Percentiles rank a stretch among this genome's conserved stretches.
These are phyloP conservation scores for Colletotrichum kahawae DNA, from an alignment of 2,329 filamentous ascomycete genomes.

Conservation along the genomic window DNA sequence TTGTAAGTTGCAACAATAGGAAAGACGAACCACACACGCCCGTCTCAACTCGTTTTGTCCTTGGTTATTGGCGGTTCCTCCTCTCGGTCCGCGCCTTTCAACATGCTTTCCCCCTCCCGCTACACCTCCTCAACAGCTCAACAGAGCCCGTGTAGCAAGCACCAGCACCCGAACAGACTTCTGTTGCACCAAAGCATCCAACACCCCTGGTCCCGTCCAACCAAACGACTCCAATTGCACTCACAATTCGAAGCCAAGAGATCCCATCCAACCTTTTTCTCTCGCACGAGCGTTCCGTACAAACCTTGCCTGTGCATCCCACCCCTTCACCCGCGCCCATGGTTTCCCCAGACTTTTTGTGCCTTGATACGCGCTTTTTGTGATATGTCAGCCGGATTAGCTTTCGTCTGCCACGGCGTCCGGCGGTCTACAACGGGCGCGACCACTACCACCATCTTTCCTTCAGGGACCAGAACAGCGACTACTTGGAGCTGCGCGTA, in stretches of 20 bases:
- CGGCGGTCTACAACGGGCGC: not conserved
- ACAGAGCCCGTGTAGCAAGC: not conserved
- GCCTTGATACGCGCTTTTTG: not conserved
- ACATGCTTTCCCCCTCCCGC: not conserved
- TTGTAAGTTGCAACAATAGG: not conserved
- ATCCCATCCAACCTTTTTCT: not conserved
- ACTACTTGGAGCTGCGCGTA: too few relatives aligned
- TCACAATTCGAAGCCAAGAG: not conserved
- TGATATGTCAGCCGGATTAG: not conserved
- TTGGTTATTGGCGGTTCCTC: not conserved
- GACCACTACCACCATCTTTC: too few relatives aligned
- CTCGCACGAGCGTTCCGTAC: not conserved
- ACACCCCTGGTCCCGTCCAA: not conserved
- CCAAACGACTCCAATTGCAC: not conserved
- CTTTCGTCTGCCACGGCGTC: conserved; percentile 3
- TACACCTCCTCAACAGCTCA: not conserved
- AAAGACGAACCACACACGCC: not conserved
- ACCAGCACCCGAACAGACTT: not conserved
- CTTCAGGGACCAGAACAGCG: too few relatives aligned
- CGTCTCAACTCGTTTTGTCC: not conserved
- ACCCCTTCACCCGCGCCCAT: not conserved
- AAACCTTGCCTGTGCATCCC: not conserved
- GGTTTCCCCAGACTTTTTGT: conserved; percentile 6
- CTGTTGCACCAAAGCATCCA: not conserved
- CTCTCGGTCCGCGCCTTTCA: not conserved